A percentile compares a stretch with the other conserved stretches of the same genome.
Evolutionary conservation across 2,329 filamentous ascomycete genomes (phyloP).

Genomic region (Exserohilum rostratum): DNA sequence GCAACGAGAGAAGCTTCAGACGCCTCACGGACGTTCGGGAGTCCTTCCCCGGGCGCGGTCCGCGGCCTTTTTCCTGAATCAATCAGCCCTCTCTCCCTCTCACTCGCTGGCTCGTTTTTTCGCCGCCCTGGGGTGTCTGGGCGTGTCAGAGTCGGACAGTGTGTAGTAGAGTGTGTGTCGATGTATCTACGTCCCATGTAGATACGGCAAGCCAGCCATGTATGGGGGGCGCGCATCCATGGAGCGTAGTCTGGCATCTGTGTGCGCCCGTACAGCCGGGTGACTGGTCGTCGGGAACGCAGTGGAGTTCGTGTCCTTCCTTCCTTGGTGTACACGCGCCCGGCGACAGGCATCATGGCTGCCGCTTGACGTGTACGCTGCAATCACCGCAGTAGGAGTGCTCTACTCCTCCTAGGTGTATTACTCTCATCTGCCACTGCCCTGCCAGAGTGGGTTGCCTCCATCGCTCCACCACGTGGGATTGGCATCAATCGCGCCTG

Average conservation of each 20-base stretch:
- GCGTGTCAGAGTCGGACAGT: background rate
- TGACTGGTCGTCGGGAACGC: slow-evolving; percentile 41
- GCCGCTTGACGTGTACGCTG: background rate
- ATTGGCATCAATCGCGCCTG: slow-evolving; percentile 6
- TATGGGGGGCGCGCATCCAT: too few species aligned
- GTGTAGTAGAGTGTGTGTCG: background rate
- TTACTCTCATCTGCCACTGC: background rate
- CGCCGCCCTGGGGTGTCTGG: slow-evolving; percentile 15
- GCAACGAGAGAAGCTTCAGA: slow-evolving; percentile 29
- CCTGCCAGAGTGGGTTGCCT: background rate
- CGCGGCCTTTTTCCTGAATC: slow-evolving; percentile 29
- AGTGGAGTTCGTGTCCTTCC: slow-evolving; percentile 2
- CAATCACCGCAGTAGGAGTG: background rate
- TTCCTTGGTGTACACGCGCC: background rate
- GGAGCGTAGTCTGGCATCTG: too few species aligned
- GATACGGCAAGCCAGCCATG: too few species aligned
- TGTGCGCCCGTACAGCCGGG: slow-evolving; percentile 27
- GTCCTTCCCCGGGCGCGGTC: slow-evolving; percentile 38
- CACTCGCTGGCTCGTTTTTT: slow-evolving; percentile 16
- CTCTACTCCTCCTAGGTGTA: too few species aligned
- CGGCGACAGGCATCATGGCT: background rate
- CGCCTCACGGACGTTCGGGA: slow-evolving; percentile 36
- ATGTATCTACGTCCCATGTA: too few species aligned
- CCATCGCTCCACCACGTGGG: slow-evolving; percentile 10
- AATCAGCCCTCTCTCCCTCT: background rate